Evolutionary conservation across 768 basidiomycete species (phyloP).

Genomic region (Mycena vulgaris): DNA sequence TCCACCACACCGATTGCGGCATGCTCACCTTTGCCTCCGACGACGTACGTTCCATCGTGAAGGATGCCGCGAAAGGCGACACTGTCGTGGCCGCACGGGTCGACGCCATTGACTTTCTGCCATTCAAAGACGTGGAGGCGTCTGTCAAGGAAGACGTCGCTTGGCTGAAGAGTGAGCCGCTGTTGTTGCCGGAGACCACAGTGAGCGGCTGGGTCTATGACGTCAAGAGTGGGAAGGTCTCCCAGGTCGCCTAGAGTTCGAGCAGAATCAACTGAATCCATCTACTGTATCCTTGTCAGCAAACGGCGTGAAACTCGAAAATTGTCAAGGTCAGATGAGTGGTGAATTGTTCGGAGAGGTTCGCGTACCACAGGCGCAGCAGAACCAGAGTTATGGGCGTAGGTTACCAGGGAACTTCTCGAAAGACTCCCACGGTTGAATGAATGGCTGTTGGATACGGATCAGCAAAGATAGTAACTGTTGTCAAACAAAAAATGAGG

Average conservation of each 20-base stretch:
- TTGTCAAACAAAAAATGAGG: too few species aligned
- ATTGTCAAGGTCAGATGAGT: too few species aligned
- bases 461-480: too few species aligned
- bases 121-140: slow-evolving; percentile 66
- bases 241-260: slow-evolving; percentile 21
- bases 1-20: slow-evolving; percentile 83
- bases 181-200: slow-evolving; percentile 66
- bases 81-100: slow-evolving; percentile 25
- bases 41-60: slow-evolving; percentile 66
- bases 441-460: too few species aligned
- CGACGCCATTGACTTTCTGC: slow-evolving; percentile 67
- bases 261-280: too few species aligned
- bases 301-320: too few species aligned
- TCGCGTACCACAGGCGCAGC: too few species aligned
- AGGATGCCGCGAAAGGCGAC: slow-evolving; percentile 56
- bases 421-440: too few species aligned
- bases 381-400: too few species aligned
- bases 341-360: too few species aligned
- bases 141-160: slow-evolving; percentile 72
- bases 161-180: slow-evolving; percentile 69
- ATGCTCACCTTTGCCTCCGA: slow-evolving; percentile 75
- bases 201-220: slow-evolving; percentile 81
- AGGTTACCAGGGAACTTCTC: too few species aligned
- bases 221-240: slow-evolving; percentile 68
- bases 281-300: too few species aligned